Conservation (phyloP, 2,329 filamentous ascomycete species). For the Clarireedia hainanense region DNA sequence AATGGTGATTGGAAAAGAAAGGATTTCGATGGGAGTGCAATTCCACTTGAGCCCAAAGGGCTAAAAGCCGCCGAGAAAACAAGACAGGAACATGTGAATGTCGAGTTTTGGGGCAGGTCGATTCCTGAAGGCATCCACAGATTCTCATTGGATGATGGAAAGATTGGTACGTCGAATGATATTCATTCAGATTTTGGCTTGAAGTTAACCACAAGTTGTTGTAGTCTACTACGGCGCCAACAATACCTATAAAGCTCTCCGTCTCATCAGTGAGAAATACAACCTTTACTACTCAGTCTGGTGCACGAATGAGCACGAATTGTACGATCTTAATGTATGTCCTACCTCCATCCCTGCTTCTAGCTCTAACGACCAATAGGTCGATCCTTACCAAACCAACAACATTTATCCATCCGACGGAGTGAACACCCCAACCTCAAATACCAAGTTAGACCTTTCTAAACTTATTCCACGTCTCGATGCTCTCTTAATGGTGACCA, state of each 20-base stretch:
- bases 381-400: conserved; percentile 43
- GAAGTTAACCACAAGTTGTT: background rate
- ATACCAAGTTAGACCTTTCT: background rate
- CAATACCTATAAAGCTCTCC: conserved; percentile 43
- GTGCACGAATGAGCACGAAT: conserved; percentile 60
- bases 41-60: conserved; percentile 29
- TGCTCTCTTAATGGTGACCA: conserved; percentile 50
- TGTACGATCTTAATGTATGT: conserved; percentile 52
- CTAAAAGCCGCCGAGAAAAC: conserved; percentile 15
- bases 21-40: conserved; percentile 40
- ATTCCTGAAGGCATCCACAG: conserved; percentile 23
- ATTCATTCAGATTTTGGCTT: background rate
- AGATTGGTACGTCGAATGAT: conserved; percentile 13
- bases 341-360: background rate
- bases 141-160: conserved; percentile 24
- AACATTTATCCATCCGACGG: conserved; percentile 34
- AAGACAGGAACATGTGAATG: conserved; percentile 39
- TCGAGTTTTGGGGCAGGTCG: conserved; percentile 38
- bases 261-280: conserved; percentile 41
- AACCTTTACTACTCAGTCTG: conserved; percentile 60
- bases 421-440: conserved; percentile 28
- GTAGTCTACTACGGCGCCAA: conserved; percentile 26
- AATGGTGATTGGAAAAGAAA: conserved; percentile 31
- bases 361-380: conserved; percentile 27
- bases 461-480: conserved; percentile 40